Evolutionary conservation across 495 filamentous ascomycete genomes (phyloP).

Genomic region (Letharia lupina): DNA sequence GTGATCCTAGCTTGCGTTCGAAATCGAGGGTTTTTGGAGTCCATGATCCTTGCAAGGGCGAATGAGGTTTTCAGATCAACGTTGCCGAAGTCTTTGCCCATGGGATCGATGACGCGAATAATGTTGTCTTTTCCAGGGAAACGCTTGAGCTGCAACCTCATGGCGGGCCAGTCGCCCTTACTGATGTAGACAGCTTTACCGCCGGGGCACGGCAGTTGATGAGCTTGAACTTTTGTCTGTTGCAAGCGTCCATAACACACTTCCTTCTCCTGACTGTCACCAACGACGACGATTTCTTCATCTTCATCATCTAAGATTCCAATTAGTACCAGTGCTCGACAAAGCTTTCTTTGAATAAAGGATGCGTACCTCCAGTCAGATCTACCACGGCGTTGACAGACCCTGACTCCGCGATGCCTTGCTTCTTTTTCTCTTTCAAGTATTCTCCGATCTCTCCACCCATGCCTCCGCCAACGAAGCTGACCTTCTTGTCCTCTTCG

Average conservation of each 20-base stretch:
- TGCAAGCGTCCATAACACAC: slow-evolving; percentile 83
- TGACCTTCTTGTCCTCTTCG: slow-evolving; percentile 33
- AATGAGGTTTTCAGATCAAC: slow-evolving; percentile 60
- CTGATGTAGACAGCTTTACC: slow-evolving; percentile 39
- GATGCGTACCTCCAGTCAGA: slow-evolving; percentile 47
- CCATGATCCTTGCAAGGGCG: slow-evolving; percentile 63
- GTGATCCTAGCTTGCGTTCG: slow-evolving; percentile 60
- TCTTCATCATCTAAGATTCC: slow-evolving; percentile 36
- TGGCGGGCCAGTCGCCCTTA: slow-evolving; percentile 54
- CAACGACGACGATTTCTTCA: slow-evolving; percentile 43
- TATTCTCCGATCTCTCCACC: slow-evolving; percentile 54
- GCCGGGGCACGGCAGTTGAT: slow-evolving; percentile 56
- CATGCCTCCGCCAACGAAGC: slow-evolving; percentile 39
- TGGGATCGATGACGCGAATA: slow-evolving; percentile 63
- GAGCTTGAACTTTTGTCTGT: slow-evolving; percentile 57
- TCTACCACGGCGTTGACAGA: slow-evolving; percentile 46
- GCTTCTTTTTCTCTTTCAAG: slow-evolving; percentile 46
- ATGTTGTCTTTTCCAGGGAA: slow-evolving; percentile 43
- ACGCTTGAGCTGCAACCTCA: slow-evolving; percentile 60
- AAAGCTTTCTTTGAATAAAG: slow-evolving; percentile 6
- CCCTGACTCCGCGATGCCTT: slow-evolving; percentile 36
- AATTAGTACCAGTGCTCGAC: not conserved
- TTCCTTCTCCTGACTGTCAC: slow-evolving; percentile 44
- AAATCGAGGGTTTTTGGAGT: slow-evolving; percentile 49
- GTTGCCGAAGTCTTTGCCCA: slow-evolving; percentile 61